These are phyloP conservation scores for Colletotrichum liaoningense DNA, from an alignment of 2,329 filamentous ascomycete genomes.

Conservation along the genomic window DNA sequence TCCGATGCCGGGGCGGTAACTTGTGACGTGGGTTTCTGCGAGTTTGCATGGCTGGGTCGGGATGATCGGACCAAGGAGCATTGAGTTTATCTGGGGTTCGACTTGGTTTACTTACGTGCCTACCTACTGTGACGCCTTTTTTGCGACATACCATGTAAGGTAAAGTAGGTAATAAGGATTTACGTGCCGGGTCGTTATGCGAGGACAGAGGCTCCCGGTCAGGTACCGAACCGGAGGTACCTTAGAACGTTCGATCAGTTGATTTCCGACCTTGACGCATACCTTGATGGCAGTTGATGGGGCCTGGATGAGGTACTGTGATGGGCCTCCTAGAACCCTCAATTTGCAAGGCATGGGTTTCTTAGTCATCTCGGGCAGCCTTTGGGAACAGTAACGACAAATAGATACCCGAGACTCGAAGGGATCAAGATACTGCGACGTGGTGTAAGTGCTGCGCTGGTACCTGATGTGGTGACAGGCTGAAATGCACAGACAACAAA, in stretches of 20 bases:
- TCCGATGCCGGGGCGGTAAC: slow-evolving; percentile 6
- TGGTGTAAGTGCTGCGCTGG: background rate
- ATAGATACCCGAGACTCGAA: background rate
- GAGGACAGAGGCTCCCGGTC: slow-evolving; percentile 2
- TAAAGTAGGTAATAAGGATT: background rate
- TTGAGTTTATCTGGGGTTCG: slow-evolving; percentile 12
- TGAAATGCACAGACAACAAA: slow-evolving; percentile 1
- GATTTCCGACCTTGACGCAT: background rate
- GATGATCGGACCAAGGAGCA: slow-evolving; percentile 23
- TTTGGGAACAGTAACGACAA: no score
- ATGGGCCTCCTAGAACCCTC: background rate
- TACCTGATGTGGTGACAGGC: background rate
- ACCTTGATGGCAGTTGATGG: background rate
- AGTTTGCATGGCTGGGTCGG: slow-evolving; percentile 12
- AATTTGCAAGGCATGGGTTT: background rate
- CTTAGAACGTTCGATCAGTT: background rate
- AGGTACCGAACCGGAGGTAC: slow-evolving; percentile 23
- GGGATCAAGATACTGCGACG: background rate
- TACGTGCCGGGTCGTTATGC: slow-evolving; percentile 13
- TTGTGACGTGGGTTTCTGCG: slow-evolving; percentile 1
- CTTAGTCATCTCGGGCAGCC: background rate
- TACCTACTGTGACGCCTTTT: slow-evolving; percentile 23
- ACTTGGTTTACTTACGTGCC: slow-evolving; percentile 2
- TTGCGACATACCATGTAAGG: background rate
- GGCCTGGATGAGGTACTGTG: background rate